These are phyloP conservation scores for Noccaea bulbosa DNA, from an alignment of 345 rosid species.

Conservation along the genomic window DNA sequence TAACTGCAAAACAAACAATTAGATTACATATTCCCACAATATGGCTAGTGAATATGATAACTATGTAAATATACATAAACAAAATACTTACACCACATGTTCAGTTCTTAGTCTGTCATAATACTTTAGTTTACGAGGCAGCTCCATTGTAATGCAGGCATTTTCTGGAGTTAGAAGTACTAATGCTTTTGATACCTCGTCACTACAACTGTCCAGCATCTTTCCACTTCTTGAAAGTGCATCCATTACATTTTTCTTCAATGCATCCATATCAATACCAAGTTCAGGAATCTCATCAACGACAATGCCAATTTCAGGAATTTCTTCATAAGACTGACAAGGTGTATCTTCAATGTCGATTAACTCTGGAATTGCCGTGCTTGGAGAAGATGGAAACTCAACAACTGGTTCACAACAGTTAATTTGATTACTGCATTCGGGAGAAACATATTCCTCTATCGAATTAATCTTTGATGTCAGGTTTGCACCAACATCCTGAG, in stretches of 20 bases:
- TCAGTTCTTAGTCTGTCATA: slow-evolving; percentile 56
- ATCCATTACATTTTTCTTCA: slow-evolving; percentile 42
- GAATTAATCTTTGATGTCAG: slow-evolving; percentile 4
- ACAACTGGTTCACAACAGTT: slow-evolving; percentile 49
- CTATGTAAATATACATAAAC: background rate
- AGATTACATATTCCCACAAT: background rate
- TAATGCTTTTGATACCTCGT: slow-evolving; percentile 51
- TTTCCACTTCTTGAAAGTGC: slow-evolving; percentile 33
- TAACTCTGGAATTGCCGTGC: slow-evolving; percentile 7
- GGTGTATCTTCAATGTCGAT: slow-evolving; percentile 51
- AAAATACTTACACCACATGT: slow-evolving; percentile 65
- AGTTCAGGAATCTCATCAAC: slow-evolving; percentile 48
- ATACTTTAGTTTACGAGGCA: slow-evolving; percentile 44
- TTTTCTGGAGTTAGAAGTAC: slow-evolving; percentile 50
- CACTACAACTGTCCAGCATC: slow-evolving; percentile 21
- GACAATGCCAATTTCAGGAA: background rate
- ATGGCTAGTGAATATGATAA: background rate
- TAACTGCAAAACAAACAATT: slow-evolving; percentile 48
- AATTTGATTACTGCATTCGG: background rate
- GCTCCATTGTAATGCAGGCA: slow-evolving; percentile 50
- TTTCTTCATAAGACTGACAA: slow-evolving; percentile 37
- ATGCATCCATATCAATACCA: slow-evolving; percentile 45
- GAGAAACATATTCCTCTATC: slow-evolving; percentile 30
- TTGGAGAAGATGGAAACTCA: slow-evolving; percentile 65
- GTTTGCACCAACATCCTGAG: background rate